Evolutionary conservation across 2,329 filamentous ascomycete species (phyloP).

Genomic region (Cercospora canescens): DNA sequence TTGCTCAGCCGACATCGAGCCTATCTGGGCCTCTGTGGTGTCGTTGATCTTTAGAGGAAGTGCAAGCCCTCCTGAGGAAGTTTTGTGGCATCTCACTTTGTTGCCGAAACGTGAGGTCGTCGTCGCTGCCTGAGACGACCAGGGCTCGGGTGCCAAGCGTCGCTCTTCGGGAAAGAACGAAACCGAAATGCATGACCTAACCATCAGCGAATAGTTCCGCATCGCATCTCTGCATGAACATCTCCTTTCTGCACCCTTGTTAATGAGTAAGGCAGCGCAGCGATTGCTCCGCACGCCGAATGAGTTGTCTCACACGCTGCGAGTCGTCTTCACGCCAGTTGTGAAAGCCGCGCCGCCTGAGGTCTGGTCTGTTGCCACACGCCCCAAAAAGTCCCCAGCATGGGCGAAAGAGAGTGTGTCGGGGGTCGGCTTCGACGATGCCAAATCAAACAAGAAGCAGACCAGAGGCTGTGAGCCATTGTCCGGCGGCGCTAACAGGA

Average conservation of each 20-base stretch:
- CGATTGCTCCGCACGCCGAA: conserved; percentile 3
- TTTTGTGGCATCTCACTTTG: neutral
- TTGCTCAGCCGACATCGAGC: neutral
- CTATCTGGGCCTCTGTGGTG: neutral
- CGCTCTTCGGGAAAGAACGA: neutral
- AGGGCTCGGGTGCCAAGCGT: conserved; percentile 3
- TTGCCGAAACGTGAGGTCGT: neutral
- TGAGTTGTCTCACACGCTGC: neutral
- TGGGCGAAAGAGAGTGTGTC: neutral
- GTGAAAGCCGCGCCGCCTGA: neutral
- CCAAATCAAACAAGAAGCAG: neutral
- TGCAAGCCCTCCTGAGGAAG: neutral
- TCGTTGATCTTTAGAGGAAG: neutral
- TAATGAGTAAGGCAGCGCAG: conserved; percentile 1
- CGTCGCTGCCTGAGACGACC: conserved; percentile 6
- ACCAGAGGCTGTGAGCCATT: neutral
- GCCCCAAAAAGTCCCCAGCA: neutral
- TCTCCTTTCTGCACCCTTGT: neutral
- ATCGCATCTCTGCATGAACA: neutral
- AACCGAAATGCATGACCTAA: neutral
- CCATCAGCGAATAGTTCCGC: neutral
- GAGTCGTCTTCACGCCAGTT: conserved; percentile 6
- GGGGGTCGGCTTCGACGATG: neutral
- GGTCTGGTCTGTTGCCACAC: neutral
- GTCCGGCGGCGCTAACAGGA: neutral